These are phyloP conservation scores for Triticum turgidum DNA, from an alignment of 176 grass and related monocot species.

Conservation along the genomic window DNA sequence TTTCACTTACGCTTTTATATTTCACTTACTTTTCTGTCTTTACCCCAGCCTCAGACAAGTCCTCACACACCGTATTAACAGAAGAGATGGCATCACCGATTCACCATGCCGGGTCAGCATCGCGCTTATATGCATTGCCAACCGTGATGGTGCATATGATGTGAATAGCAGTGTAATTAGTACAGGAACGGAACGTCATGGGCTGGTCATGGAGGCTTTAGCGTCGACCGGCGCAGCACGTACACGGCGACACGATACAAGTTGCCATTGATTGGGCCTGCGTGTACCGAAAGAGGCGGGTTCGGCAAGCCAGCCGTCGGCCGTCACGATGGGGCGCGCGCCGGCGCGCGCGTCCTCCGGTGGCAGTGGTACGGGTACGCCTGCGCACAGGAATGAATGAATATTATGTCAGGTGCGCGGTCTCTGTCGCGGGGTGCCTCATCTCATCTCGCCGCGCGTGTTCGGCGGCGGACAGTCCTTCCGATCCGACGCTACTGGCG, in stretches of 20 bases:
- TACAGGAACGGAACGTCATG: no score
- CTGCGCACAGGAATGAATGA: neutral
- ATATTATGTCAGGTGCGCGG: neutral
- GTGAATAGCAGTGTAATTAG: no score
- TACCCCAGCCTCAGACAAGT: neutral
- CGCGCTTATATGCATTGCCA: no score
- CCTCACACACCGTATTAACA: neutral
- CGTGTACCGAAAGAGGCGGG: neutral
- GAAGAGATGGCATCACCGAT: neutral
- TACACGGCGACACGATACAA: neutral
- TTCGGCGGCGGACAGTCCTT: neutral
- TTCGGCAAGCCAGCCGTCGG: neutral
- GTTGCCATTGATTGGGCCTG: neutral
- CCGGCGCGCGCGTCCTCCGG: neutral
- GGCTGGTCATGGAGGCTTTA: no score
- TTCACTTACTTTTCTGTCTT: neutral
- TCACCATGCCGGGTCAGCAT: neutral
- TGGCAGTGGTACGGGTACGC: neutral
- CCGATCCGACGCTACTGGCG: no score
- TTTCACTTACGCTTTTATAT: no score
- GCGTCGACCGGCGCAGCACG: neutral
- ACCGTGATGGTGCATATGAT: no score
- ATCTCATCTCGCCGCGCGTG: neutral
- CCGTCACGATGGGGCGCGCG: neutral
- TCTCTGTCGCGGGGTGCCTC: constrained; percentile 7